Evolutionary conservation across 2,329 filamentous ascomycete species (phyloP).

Genomic region (Colletotrichum tropicale): DNA sequence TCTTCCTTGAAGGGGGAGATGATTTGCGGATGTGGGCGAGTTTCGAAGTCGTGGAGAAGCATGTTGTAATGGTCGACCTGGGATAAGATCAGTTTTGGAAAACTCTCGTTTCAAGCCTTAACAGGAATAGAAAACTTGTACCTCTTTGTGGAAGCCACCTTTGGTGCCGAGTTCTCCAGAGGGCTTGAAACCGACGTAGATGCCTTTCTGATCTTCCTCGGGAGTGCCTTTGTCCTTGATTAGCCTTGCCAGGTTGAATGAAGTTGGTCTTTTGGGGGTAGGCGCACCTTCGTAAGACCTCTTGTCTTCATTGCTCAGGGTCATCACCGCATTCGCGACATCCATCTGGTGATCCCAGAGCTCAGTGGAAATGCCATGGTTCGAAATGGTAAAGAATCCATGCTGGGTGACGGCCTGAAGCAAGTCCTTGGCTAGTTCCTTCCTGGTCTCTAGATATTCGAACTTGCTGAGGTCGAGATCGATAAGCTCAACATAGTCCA

Average conservation of each 20-base stretch:
- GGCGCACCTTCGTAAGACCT: neutral
- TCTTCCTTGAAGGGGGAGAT: neutral
- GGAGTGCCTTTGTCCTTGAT: fast-evolving
- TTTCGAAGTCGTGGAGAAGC: neutral
- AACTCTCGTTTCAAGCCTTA: fast-evolving
- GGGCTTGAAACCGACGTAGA: neutral
- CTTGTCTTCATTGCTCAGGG: neutral
- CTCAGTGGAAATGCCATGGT: neutral
- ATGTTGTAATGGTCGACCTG: neutral
- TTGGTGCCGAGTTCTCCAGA: neutral
- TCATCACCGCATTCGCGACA: neutral
- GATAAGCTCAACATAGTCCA: neutral
- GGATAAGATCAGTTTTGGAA: fast-evolving
- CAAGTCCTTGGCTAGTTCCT: neutral
- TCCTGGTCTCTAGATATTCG: neutral
- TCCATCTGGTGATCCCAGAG: neutral
- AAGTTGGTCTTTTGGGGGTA: fast-evolving
- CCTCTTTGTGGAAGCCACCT: neutral
- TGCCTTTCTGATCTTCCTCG: neutral
- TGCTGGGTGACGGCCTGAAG: neutral
- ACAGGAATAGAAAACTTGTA: neutral
- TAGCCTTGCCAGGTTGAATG: fast-evolving
- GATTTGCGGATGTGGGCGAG: neutral
- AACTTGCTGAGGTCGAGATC: neutral
- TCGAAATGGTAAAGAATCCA: neutral